Conservation (phyloP, 2,329 filamentous ascomycete species). For the Pseudogymnoascus sp. region DNA sequence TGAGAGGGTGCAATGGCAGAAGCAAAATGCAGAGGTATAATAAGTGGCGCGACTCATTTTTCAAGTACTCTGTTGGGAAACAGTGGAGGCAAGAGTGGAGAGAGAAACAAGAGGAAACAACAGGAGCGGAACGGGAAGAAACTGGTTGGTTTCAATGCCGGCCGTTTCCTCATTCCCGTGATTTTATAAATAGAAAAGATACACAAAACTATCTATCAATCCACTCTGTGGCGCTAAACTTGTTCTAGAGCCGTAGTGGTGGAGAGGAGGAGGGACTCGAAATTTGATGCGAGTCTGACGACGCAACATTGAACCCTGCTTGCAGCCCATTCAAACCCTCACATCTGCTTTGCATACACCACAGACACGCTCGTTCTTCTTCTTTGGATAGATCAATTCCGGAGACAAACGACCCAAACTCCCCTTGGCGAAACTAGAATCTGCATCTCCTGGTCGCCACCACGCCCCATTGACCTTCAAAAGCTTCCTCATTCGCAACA, state of each 20-base stretch:
- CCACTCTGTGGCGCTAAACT: not conserved
- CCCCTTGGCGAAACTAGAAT: not conserved
- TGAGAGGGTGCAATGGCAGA: not conserved
- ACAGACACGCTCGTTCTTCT: not conserved
- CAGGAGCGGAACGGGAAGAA: not conserved
- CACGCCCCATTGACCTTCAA: not conserved
- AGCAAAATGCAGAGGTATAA: not conserved
- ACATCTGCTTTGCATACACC: not conserved
- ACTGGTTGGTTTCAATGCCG: not conserved
- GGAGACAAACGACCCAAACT: not conserved
- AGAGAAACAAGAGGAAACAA: not conserved
- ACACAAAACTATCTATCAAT: not conserved
- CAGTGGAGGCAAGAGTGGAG: conserved; percentile 2
- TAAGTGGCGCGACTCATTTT: not conserved
- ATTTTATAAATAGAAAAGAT: not conserved
- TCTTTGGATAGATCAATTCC: not conserved
- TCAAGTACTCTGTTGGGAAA: not conserved
- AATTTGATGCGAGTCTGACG: conserved; percentile 2
- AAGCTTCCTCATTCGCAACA: not conserved
- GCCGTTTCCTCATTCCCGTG: not conserved
- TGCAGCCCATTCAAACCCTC: not conserved
- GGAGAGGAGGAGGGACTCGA: conserved; percentile 7
- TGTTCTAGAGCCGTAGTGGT: not conserved
- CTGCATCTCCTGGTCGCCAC: not conserved
- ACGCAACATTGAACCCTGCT: not conserved